Base-by-base conservation (phyloP, 441 rosid genomes). In the Jatropha podagrica region DNA sequence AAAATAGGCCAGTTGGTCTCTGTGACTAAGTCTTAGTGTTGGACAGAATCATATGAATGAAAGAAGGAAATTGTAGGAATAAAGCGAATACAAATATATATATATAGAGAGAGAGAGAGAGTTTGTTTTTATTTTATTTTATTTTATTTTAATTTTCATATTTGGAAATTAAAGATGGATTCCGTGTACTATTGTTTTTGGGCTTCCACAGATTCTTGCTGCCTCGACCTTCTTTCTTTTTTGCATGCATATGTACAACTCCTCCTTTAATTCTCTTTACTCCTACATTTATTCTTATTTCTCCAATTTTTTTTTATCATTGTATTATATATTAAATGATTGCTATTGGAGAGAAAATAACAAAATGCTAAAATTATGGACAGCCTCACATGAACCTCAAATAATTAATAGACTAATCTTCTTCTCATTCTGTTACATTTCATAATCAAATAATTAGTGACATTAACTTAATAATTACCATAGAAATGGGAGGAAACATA, bases 11-110 rank as follows among this genome's bases (percentile, higher is more conserved):
- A 68, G 75, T 42, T 32, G 23, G 54, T 56, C 56, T 44, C 60
- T 76, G 68, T 76, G 65, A 69, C 72, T 71, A 40, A 71, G 64
- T 69, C 77, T 73, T 77, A 60, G 68, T 69, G 80, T 59, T 76
- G 81, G 69, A 77, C 55, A 61, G 80, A 77, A 81, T 77, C 67
- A 56, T 73, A 44, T 49, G 27, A 71, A 75, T 58, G 49, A 69
- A 60, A 52, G 55, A 67, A 70, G 69, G 75, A 41, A 40, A 42
- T 63, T 75, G 67, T 63, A 48, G 76, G 78, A 78, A 83, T 78
- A 83, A 79, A 69, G 41, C 40, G 3, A 20, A 38, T 64, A 65
- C 51, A 32, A 32, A 32, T 32, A 32, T 32, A 32, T 32, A 2
- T 32, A 23, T 23, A 23, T 23, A 23, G 23, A 23, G 23, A 32